Percentiles rank a stretch among this genome's conserved stretches.
These are phyloP conservation scores for Phytophthora boehmeriae DNA, from an alignment of 352 stramenopile species.

Conservation along the genomic window DNA sequence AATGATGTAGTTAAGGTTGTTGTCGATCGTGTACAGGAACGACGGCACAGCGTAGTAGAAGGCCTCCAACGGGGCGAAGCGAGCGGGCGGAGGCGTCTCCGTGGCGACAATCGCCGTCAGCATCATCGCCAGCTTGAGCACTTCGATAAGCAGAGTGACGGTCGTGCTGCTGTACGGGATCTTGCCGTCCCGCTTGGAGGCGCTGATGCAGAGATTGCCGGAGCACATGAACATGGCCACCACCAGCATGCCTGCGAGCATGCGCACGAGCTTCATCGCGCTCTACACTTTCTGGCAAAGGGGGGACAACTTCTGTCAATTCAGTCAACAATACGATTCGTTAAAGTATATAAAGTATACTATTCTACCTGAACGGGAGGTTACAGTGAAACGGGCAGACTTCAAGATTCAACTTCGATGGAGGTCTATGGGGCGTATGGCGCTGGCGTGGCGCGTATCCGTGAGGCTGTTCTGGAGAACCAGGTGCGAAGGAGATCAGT, in stretches of 20 bases:
- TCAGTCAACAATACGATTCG: background rate
- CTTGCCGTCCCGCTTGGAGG: constrained; percentile 76
- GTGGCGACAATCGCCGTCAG: constrained; percentile 47
- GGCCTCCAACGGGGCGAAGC: constrained; percentile 56
- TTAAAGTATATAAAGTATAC: background rate
- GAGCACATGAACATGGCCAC: constrained; percentile 77
- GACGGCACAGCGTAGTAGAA: constrained; percentile 84
- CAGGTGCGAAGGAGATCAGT: constrained; percentile 36
- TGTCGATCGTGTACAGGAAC: constrained; percentile 89
- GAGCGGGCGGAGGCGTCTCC: constrained; percentile 40
- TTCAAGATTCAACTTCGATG: constrained; percentile 45
- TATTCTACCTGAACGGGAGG: background rate
- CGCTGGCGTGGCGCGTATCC: constrained; percentile 60
- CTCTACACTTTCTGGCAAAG: constrained; percentile 1
- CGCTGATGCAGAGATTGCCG: constrained; percentile 85
- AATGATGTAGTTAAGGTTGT: constrained; percentile 91
- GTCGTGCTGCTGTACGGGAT: constrained; percentile 87
- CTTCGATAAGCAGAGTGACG: constrained; percentile 85
- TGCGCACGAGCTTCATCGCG: constrained; percentile 48
- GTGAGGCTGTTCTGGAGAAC: constrained; percentile 65
- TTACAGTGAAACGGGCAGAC: background rate
- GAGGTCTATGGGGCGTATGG: constrained; percentile 61
- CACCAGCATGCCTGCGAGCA: constrained; percentile 66
- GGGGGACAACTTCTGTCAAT: constrained; percentile 13
- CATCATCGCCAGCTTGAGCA: constrained; percentile 75